phyloP scores from a whole-genome alignment of 108 stramenopile species.

The Cyclotella atomus region DNA sequence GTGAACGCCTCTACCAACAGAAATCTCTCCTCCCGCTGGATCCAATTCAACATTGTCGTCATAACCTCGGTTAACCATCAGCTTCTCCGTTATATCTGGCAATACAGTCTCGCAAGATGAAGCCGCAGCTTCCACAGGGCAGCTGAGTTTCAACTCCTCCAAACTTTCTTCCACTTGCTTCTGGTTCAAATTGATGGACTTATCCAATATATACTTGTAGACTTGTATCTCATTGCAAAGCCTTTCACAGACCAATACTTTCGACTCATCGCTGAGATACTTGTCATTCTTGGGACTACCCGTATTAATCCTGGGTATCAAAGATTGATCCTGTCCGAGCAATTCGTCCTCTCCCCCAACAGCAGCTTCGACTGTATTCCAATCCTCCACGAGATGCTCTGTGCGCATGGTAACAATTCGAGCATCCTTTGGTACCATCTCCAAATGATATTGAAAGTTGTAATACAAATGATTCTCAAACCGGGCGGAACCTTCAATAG shows the following conservation, averaged over 20 bases:
- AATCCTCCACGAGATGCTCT: constrained; percentile 28
- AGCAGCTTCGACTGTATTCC: constrained; percentile 11
- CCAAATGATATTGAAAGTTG: constrained; percentile 37
- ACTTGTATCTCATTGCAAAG: constrained; percentile 22
- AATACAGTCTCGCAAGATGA: background rate
- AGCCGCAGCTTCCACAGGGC: constrained; percentile 14
- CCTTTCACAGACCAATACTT: constrained; percentile 16
- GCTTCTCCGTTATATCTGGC: constrained; percentile 19
- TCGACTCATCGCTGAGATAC: constrained; percentile 12
- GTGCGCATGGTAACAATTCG: constrained; percentile 26
- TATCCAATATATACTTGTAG: constrained; percentile 13
- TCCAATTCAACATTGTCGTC: too few relatives aligned
- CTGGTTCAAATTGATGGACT: constrained; percentile 15
- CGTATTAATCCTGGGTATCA: constrained; percentile 10
- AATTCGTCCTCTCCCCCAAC: constrained; percentile 6
- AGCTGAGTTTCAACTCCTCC: constrained; percentile 10
- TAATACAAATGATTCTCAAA: constrained; percentile 15
- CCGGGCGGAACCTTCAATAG: constrained; percentile 4
- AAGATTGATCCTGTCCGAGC: background rate
- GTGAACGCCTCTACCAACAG: too few relatives aligned
- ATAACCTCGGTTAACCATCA: constrained; percentile 19
- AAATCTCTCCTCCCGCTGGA: too few relatives aligned
- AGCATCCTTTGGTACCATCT: constrained; percentile 12
- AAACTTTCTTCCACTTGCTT: constrained; percentile 13
- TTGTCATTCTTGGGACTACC: background rate